Evolutionary conservation across 2,329 filamentous ascomycete genomes (phyloP), one percentile per base, ranked within the genome.

Genomic region (Sporothrix mexicana): DNA sequence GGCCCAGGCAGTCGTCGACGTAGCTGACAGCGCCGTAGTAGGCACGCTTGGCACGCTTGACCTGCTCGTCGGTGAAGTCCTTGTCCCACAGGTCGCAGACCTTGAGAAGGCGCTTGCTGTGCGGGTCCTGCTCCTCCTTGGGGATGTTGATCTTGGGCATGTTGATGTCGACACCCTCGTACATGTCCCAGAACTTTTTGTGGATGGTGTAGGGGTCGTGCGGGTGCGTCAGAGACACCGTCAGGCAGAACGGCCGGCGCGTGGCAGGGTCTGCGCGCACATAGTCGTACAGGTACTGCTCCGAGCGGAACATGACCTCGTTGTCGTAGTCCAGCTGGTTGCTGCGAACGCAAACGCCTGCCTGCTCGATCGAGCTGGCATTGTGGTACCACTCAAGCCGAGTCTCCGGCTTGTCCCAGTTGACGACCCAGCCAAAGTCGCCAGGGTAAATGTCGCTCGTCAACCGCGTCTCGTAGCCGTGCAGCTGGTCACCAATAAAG

Each of bases 241-340:
- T 98, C 84, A 98, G 83, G 78, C 91, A 93, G 81, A 98, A 98
- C 0, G 95, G 95, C 64, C 92, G 88, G 61, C 92, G 88, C 76
- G 89, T 87, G 71, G 88, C 85, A 0, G 88, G 89, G 10, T 92
- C 92, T 80, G 93, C 88, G n/a, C 95, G 91, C 51, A 96, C 93
- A 79, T 97, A 91, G 81, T 97, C 92, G 82, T 95, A 97, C 68
- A 98, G 85, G 80, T 95, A 98, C 82, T 97, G 94, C 57, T 90
- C 92, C 69, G 93, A 93, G 82, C 91, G 93, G 85, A 93, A 95
- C 90, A 98, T 95, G 80, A 97, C 94, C 83, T 98, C 95, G 83
- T 97, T 95, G 78, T 98, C 95, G 78, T 95, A 98, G 81, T 98
- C 95, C 70, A 98, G 87, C 85, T 98, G 95, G 83, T 98, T 98